A percentile compares a stretch with the other conserved stretches of the same genome.
phyloP scores from a whole-genome alignment of 2,329 filamentous ascomycete species.

The Pyrenophora seminiperda region DNA sequence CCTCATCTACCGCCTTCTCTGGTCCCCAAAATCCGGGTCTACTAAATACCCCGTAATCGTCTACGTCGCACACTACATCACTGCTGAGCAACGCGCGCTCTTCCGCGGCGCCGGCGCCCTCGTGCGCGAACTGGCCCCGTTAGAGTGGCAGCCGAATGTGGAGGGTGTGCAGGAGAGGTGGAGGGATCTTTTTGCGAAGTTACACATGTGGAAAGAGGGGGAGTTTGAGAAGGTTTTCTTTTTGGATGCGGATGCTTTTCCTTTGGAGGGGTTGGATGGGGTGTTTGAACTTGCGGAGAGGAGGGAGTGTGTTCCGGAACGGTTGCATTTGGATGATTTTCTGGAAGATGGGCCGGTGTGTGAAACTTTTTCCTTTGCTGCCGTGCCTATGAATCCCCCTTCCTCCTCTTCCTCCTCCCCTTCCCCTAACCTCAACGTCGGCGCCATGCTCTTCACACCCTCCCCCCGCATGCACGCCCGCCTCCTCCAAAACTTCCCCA shows the following conservation, averaged over 20 bases:
- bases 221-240: conserved; percentile 40
- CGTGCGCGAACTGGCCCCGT: conserved; percentile 37
- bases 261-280: conserved; percentile 35
- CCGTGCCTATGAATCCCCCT: no score
- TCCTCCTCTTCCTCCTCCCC: no score
- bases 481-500: conserved; percentile 41
- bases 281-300: conserved; percentile 35
- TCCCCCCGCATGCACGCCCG: conserved; percentile 37
- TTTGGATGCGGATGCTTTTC: conserved; percentile 44
- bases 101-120: conserved; percentile 42
- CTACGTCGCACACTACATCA: conserved; percentile 43
- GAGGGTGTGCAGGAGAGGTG: conserved; percentile 31
- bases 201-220: conserved; percentile 45
- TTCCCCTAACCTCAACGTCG: conserved; percentile 45
- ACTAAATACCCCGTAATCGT: conserved; percentile 38
- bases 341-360: conserved; percentile 30
- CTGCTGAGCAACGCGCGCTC: conserved; percentile 36
- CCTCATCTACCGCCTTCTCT: conserved; percentile 41
- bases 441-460: conserved; percentile 40
- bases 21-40: conserved; percentile 36
- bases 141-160: conserved; percentile 37
- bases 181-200: conserved; percentile 45
- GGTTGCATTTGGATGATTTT: conserved; percentile 35
- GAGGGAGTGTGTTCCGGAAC: conserved; percentile 27
- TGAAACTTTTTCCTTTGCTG: conserved; percentile 39